Evolutionary conservation across 495 filamentous ascomycete species (phyloP), one percentile per base, ranked within the genome.

Genomic region (Stereocaulon alpinum): DNA sequence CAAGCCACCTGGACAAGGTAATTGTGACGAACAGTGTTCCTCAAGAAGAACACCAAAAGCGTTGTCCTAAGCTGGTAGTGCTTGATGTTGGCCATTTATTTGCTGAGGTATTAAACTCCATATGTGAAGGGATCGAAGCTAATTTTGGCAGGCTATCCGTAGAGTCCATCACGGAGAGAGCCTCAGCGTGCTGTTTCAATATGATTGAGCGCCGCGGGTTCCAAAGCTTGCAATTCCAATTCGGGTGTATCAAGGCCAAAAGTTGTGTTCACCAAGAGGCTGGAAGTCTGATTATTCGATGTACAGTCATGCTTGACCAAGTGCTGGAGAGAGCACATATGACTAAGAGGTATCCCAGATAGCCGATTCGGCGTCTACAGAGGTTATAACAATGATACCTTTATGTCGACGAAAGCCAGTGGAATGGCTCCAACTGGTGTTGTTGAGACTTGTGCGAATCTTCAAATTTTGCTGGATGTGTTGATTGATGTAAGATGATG

Each of bases 111-210:
- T 63, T 72, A 68, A 40, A 24, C 42, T 51, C 64, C 30, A 34
- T 54, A 62, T 48, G 14, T 9, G 51, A 48, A 7, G 24, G 27
- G 54, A 61, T 43, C 34, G 54, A 56, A 47, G 15, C 42, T 60
- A 59, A 57, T 24, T 29, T 47, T 20, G 61, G n/a, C 58, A 87
- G 84, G 93, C 93, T 18, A 96, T 98, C 69, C 86, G 93, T 53
- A 82, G 93, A 47, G 94, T 98, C 54, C 93, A 97, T 72, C 91
- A 97, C 74, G 93, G 93, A 59, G 93, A 98, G 76, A 95, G 90
- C 66, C 96, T 98, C 73, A 96, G 91, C 71, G 89, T 93, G 55
- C 81, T 98, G 56, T 96, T 98, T 73, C 89, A 93, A 74, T 89
- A 93, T 66, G 88, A 94, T 58, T 81, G 72, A 76, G 20, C 30